Evolutionary conservation across 2,329 filamentous ascomycete species (phyloP).

Genomic region (Fusarium sulawesiense): DNA sequence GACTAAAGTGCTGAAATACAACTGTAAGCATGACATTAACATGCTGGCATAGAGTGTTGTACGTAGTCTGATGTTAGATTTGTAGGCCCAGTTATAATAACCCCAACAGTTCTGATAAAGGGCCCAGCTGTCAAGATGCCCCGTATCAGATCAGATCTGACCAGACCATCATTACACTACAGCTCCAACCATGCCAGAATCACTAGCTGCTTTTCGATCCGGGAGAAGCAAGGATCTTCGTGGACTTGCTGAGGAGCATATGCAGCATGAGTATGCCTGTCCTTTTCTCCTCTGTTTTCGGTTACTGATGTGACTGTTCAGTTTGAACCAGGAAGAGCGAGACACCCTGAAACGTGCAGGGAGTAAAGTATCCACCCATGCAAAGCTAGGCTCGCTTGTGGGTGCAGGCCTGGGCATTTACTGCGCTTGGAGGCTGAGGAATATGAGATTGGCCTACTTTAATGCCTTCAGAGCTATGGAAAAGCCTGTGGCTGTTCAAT

Average conservation of each 20-base stretch:
- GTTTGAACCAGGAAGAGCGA: neutral
- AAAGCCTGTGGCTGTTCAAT: neutral
- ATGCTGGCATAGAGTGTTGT: neutral
- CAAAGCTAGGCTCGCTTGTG: neutral
- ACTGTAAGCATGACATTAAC: neutral
- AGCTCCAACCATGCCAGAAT: neutral
- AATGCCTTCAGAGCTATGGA: constrained; percentile 8
- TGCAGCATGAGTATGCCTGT: constrained; percentile 3
- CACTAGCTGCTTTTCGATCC: constrained; percentile 2
- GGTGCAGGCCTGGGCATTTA: neutral
- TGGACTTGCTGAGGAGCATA: neutral
- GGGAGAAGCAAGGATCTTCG: constrained; percentile 1
- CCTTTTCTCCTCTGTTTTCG: too few species aligned
- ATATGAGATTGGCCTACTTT: constrained; percentile 12
- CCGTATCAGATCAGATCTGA: neutral
- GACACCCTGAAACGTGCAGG: neutral
- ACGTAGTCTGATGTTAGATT: neutral
- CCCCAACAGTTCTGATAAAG: neutral
- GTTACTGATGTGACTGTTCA: neutral
- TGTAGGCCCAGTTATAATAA: neutral
- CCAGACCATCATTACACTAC: neutral
- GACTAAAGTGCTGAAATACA: neutral
- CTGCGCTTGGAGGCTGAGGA: neutral
- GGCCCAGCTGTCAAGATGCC: neutral
- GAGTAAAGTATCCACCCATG: neutral